Percentiles rank a stretch among this genome's conserved stretches.
Evolutionary conservation across 1,284 basidiomycete species (phyloP).

Genomic region (Leccinum pallidistipes): DNA sequence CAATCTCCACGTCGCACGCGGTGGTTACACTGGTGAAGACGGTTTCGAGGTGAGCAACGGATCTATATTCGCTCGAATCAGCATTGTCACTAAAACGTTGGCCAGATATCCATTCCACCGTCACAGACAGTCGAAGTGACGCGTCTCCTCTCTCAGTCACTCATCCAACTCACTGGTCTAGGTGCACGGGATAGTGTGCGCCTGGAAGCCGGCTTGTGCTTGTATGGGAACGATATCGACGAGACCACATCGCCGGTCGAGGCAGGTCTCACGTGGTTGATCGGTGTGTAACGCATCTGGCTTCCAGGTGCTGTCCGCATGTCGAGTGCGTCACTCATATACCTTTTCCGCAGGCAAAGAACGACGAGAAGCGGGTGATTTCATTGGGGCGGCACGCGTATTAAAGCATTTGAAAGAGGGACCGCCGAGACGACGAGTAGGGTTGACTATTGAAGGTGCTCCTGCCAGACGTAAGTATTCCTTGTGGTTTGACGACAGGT

Average conservation of each 20-base stretch:
- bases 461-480: slow-evolving; percentile 73
- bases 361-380: slow-evolving; percentile 66
- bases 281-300: slow-evolving; percentile 51
- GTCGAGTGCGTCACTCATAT: background rate
- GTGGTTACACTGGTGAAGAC: slow-evolving; percentile 98
- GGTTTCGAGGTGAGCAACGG: slow-evolving; percentile 80
- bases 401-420: slow-evolving; percentile 81
- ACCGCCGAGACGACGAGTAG: slow-evolving; percentile 78
- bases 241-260: slow-evolving; percentile 87
- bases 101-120: slow-evolving; percentile 88
- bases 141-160: slow-evolving; percentile 64
- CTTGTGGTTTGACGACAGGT: background rate
- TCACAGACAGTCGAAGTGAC: slow-evolving; percentile 73
- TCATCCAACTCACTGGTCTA: slow-evolving; percentile 87
- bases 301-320: background rate
- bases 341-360: slow-evolving; percentile 64
- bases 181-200: slow-evolving; percentile 93
- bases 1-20: slow-evolving; percentile 90
- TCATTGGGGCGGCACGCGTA: slow-evolving; percentile 86
- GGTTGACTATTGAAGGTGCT: slow-evolving; percentile 80
- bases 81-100: background rate
- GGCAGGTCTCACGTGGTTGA: slow-evolving; percentile 90
- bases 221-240: slow-evolving; percentile 94
- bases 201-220: slow-evolving; percentile 97
- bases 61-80: background rate